Conservation (phyloP, 1,284 basidiomycete species). For the Schizophyllum commune region DNA sequence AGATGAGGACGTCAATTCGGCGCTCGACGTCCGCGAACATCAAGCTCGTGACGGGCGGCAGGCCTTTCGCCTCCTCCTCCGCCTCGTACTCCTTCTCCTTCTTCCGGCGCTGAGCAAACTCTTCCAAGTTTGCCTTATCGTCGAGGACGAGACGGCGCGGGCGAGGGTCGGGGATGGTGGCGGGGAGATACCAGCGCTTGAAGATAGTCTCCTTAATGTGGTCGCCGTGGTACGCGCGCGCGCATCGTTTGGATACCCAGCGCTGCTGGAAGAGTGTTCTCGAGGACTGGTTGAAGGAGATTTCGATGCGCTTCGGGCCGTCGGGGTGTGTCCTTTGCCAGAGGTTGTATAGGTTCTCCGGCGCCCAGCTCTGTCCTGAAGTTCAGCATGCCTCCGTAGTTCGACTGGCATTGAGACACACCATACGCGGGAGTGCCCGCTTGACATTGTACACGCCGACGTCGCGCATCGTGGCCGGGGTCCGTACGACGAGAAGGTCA, state of each 20-base stretch:
- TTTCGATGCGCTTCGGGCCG: constrained; percentile 38
- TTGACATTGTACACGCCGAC: constrained; percentile 27
- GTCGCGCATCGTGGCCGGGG: constrained; percentile 28
- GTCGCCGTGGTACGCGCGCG: constrained; percentile 95
- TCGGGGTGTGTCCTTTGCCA: constrained; percentile 47
- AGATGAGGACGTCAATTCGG: constrained; percentile 87
- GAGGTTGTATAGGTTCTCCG: constrained; percentile 74
- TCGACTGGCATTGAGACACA: constrained; percentile 11
- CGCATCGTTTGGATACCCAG: constrained; percentile 85
- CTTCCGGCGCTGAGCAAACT: constrained; percentile 49
- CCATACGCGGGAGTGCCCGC: constrained; percentile 39
- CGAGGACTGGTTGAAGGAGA: constrained; percentile 44
- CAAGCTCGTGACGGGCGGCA: constrained; percentile 73
- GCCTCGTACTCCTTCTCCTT: constrained; percentile 37
- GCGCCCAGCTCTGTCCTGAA: constrained; percentile 67
- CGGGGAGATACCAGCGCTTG: constrained; percentile 93
- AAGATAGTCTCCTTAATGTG: constrained; percentile 90
- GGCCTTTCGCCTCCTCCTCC: constrained; percentile 49
- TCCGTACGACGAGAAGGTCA: background rate
- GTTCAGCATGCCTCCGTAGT: background rate
- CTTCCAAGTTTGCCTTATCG: constrained; percentile 38
- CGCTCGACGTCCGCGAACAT: constrained; percentile 94
- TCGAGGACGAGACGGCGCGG: constrained; percentile 38
- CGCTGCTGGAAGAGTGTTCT: constrained; percentile 88
- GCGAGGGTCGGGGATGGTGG: constrained; percentile 80